Base-by-base conservation (phyloP, 345 rosid genomes). In the Euphorbia tirucalli region DNA sequence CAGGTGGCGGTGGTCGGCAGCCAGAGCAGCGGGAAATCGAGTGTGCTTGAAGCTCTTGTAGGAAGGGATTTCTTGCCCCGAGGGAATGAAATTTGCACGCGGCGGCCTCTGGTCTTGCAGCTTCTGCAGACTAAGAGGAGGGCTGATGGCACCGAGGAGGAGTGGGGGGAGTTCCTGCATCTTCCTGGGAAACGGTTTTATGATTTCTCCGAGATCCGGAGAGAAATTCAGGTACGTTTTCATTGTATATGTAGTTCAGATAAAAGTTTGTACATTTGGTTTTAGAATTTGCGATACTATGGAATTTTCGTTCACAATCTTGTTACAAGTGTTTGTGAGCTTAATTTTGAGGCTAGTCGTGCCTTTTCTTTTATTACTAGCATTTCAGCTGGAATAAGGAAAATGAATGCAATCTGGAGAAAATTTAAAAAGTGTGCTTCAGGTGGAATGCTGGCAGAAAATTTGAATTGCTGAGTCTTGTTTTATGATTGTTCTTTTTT, bases 1-100 rank as follows among this genome's bases (percentile, higher is more conserved):
- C 99, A 96, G 79, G 99, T 96, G 63, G 96, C 97, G 24, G 99
- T 93, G 49, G 97, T 96, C 18, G 99, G 99, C 0, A 93, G 97
- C 77, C 99, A 96, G 82, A 93, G 98, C 80, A 96, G 99, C 76
- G 99, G 99, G 31, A 96, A 96, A 85, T 93, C 98, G 19, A 93
- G 98, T 85, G 99, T 96, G 25, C 90, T 96, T 16, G 99, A 96
- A 79, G 86, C 99, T 0, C 96, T 96, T 57, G 99, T 96, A 31
- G 99, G 99, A 48, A 89, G 99, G 7, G 98, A 96, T 67, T 96
- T 96, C 83, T 83, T 96, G 72, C 98, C 99, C 2, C 96, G 99
- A 0, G 97, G 98, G 2, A 81, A 78, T 37, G 97, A 93, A 19
- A 93, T 93, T 75, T 96, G 99, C 75, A 96, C 99, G 8, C 94